Evolutionary conservation across 306 rosid genomes (phyloP), one percentile per base, ranked within the genome.

Genomic region (Sechiopsis laciniata): DNA sequence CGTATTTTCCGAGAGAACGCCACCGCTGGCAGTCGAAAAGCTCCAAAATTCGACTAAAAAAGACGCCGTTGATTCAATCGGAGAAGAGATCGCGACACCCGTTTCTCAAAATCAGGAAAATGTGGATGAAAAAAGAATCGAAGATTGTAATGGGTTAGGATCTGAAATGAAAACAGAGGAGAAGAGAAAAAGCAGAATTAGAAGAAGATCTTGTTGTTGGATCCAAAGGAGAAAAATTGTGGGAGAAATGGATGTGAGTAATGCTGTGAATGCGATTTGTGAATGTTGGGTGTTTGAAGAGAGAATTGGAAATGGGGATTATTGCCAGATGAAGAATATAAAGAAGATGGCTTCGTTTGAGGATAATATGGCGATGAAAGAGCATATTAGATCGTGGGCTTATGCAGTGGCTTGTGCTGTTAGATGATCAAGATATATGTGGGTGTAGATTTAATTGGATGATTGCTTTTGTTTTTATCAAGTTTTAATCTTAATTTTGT

Each of bases 361-460:
- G 11, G 37, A 88, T 68, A 82, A 75, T 32, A 80, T 59, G 24
- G 90, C 91, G 12, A 90, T 90, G 96, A 90, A 90, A 72, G 75
- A 84, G 72, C 90, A 86, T 76, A 87, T 90, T 70, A 90, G 76
- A 86, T 77, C 84, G 32, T 88, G 96, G 96, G 96, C 95, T 71
- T 74, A 76, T 74, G 91, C 90, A 15, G 90, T 90, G 72, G 95
- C 91, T 22, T 85, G 83, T 77, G 63, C 75, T 81, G 83, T 90
- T 78, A 85, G 81, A 79, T 86, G 60, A 32, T 32, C 29, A 26
- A 26, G 29, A 26, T 26, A 26, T 26, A 26, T 26, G 29, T 26
- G 29, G 29, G 29, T 26, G 29, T 26, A 26, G 29, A 26, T 26
- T 26, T 26, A 26, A n/a, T n/a, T n/a, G n/a, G 29, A 26, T 26